Evolutionary conservation across 768 basidiomycete genomes (phyloP).

Genomic region (Mycena vitilis): DNA sequence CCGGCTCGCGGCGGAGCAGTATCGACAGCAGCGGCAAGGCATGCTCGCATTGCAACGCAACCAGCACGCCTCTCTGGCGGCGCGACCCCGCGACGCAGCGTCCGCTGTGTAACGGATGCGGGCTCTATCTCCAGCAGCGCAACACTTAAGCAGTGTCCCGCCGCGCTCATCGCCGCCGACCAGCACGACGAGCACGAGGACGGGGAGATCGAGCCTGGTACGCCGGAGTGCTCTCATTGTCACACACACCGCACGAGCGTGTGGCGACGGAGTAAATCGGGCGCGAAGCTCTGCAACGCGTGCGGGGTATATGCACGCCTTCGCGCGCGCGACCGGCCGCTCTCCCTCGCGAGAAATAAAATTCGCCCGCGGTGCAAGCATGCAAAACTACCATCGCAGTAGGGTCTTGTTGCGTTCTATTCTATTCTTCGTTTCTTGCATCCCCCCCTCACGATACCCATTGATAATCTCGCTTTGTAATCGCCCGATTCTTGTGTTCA

Average conservation of each 20-base stretch:
- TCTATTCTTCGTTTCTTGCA: too few species aligned
- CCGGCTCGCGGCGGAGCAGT: neutral
- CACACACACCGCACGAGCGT: conserved; percentile 26
- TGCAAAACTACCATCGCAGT: too few species aligned
- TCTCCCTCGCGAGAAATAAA: conserved; percentile 18
- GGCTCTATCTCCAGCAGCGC: conserved; percentile 26
- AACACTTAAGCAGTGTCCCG: conserved; percentile 22
- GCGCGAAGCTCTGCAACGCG: conserved; percentile 27
- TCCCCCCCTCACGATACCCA: too few species aligned
- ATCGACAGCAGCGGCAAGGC: neutral
- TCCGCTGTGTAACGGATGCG: conserved; percentile 24
- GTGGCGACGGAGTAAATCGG: conserved; percentile 27
- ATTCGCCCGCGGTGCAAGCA: conserved; percentile 27
- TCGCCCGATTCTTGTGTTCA: too few species aligned
- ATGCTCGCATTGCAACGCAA: conserved; percentile 24
- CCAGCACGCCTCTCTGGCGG: conserved; percentile 28
- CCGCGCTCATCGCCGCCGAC: conserved; percentile 28
- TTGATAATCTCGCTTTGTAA: too few species aligned
- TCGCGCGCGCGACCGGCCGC: conserved; percentile 19
- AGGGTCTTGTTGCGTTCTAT: too few species aligned
- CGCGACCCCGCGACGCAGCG: conserved; percentile 20
- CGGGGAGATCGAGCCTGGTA: neutral
- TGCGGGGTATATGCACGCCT: conserved; percentile 27
- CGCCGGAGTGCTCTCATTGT: conserved; percentile 27
- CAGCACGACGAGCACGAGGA: neutral